Evolutionary conservation across 306 rosid genomes (phyloP), one percentile per base, ranked within the genome.

Genomic region (Quercus robur): DNA sequence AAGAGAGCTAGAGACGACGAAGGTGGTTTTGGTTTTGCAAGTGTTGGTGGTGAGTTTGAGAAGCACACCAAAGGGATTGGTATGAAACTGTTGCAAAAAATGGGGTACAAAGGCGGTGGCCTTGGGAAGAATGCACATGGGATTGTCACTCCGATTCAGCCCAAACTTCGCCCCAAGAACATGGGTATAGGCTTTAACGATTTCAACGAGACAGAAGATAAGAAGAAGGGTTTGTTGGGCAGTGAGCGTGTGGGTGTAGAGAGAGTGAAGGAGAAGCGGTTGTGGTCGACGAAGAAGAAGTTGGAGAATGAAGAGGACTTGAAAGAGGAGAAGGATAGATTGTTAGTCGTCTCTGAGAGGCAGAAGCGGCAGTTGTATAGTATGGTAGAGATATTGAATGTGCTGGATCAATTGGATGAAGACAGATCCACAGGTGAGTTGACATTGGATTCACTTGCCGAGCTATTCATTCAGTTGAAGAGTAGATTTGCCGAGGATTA

Each of bases 101-200:
- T 95, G 99, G 99, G 99, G 12, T 95, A 95, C 83, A 90, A 81
- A 86, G 98, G 99, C 66, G 99, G 97, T 10, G 99, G 98, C 46
- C 98, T 95, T 75, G 99, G 99, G 38, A 91, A 83, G 88, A 91
- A 93, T 69, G 81, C 86, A 84, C 98, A 95, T 63, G 99, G 99
- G 57, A 95, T 95, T 81, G 66, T 91, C 31, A 82, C 90, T 21
- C 98, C 99, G 0, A 84, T 93, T 28, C 92, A 93, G 84, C 94
- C 93, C 1, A 89, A 78, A 77, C n/a, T 90, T 93, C 89, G 97
- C 88, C 97, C 90, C 5, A 93, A 89, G 86, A 90, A 90, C 75
- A 79, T 87, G 78, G 98, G 97, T 67, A 84, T 93, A 90, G 99
- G 98, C 15, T 95, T 91, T 84, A 88, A 87, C 69, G 93, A 92